Percentiles rank a stretch among this genome's conserved stretches.
These are phyloP conservation scores for Parietaria judaica DNA, from an alignment of 306 rosid genomes.

Conservation along the genomic window DNA sequence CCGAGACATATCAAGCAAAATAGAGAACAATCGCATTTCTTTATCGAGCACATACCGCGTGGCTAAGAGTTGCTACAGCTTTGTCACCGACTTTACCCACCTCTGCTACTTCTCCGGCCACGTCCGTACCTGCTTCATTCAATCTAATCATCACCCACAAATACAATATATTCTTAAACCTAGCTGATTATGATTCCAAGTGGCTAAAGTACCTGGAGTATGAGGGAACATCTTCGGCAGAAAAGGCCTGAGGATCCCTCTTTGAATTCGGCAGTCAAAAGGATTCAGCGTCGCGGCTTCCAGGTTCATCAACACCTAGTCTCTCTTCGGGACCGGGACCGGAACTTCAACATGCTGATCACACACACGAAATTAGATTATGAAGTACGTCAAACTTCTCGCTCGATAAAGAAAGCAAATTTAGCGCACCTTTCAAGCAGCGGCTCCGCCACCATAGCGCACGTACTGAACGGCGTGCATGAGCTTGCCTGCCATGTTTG, in stretches of 20 bases:
- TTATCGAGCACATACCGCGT: constrained; percentile 27
- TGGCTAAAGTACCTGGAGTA: constrained; percentile 44
- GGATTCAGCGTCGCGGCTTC: constrained; percentile 76
- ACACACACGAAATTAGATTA: not conserved
- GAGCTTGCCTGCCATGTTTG: constrained; percentile 31
- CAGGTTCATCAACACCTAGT: constrained; percentile 56
- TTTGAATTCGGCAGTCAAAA: constrained; percentile 74
- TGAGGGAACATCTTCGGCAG: constrained; percentile 57
- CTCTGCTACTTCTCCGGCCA: constrained; percentile 57
- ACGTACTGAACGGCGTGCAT: constrained; percentile 62
- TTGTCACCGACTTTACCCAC: constrained; percentile 62
- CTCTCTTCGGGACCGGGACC: constrained; percentile 44
- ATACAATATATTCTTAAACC: too few species aligned
- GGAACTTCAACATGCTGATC: constrained; percentile 52
- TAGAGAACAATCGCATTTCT: not conserved
- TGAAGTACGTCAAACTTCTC: not conserved
- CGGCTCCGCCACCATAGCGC: constrained; percentile 59
- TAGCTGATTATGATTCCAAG: not conserved
- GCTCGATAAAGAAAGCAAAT: not conserved
- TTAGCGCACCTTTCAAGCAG: constrained; percentile 48
- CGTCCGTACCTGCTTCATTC: constrained; percentile 47
- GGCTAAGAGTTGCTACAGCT: constrained; percentile 36
- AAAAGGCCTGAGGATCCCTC: constrained; percentile 48
- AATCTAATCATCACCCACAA: not conserved
- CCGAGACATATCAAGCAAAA: not conserved